Conservation (phyloP, 2,329 filamentous ascomycete species). For the Epichloe glyceriae region DNA sequence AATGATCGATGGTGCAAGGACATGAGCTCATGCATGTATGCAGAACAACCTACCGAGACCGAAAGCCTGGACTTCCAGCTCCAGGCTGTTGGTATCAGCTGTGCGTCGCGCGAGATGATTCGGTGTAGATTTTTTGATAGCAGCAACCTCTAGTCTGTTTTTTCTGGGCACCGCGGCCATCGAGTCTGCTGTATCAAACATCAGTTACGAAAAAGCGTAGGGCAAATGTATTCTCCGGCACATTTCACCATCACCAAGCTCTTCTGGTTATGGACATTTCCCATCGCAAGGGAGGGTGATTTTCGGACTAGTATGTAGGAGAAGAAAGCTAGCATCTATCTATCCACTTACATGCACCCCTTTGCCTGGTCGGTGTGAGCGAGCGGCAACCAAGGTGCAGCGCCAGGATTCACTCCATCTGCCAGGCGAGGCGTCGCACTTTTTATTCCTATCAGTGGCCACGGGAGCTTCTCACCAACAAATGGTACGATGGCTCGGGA, state of each 20-base stretch:
- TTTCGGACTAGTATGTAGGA: not conserved
- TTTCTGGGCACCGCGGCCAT: not conserved
- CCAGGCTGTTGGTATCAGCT: not conserved
- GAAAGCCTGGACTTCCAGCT: not conserved
- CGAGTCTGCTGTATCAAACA: not conserved
- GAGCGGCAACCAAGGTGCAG: not conserved
- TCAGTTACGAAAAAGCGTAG: not conserved
- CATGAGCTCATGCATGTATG: not conserved
- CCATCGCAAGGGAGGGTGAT: not conserved
- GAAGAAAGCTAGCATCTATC: not conserved
- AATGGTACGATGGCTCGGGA: not conserved
- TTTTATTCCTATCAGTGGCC: not conserved
- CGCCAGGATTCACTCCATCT: not conserved
- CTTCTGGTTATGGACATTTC: not conserved
- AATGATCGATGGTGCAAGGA: not conserved
- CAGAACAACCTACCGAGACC: not conserved
- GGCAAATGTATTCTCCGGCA: not conserved
- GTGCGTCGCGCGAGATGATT: not conserved
- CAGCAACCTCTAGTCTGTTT: no score
- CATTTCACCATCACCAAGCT: not conserved
- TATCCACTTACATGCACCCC: not conserved
- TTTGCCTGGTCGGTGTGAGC: not conserved
- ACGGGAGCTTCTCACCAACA: not conserved
- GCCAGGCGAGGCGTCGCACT: conserved; percentile 2
- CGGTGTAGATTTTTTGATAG: not conserved